These are phyloP conservation scores for Vitellaria paradoxa DNA, from an alignment of 179 eudicot species.

Conservation along the genomic window DNA sequence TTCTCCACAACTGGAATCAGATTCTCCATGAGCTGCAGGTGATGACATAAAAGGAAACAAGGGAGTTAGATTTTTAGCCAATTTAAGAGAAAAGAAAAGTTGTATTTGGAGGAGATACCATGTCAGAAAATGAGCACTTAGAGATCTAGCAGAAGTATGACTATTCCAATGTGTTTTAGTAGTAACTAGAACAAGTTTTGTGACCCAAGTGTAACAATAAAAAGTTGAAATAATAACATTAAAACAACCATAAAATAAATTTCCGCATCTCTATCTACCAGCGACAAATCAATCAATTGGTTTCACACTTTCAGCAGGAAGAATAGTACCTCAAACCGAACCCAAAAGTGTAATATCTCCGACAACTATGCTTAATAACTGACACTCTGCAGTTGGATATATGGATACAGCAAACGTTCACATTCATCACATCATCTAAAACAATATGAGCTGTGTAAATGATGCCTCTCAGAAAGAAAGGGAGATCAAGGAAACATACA, in stretches of 20 bases:
- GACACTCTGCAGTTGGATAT: neutral
- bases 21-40: constrained; percentile 51
- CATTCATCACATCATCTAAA: neutral
- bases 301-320: neutral
- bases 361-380: neutral
- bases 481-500: neutral
- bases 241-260: too few species aligned
- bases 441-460: too few species aligned
- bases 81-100: neutral
- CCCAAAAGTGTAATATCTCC: neutral
- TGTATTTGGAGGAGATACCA: too few species aligned
- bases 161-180: neutral
- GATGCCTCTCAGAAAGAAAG: neutral
- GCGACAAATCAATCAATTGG: neutral
- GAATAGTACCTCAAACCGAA: neutral
- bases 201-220: neutral
- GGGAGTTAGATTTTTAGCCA: neutral
- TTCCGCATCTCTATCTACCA: neutral
- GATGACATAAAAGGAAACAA: neutral
- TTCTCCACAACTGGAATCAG: constrained; percentile 53
- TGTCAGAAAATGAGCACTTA: neutral
- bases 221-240: neutral
- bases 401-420: neutral
- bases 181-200: too few species aligned
- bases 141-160: neutral